Base-by-base conservation (phyloP, 495 filamentous ascomycete genomes). In the Achaetomiella virescens region DNA sequence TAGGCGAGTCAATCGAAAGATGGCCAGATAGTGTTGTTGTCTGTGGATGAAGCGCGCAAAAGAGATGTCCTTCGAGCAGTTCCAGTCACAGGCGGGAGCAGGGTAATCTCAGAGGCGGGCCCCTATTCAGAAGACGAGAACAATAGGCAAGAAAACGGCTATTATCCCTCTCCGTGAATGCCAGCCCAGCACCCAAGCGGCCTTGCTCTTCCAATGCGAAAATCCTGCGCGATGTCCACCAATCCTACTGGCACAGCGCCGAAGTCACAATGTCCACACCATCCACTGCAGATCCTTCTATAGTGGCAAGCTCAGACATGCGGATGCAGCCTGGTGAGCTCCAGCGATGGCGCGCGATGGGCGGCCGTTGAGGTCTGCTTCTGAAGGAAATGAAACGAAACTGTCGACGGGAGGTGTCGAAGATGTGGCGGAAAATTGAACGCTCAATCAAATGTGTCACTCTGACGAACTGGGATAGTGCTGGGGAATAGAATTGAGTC, bases 91-190 rank as follows among this genome's bases (percentile, higher is more conserved):
- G n/a, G 40, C 7, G n/a, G 36, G 35, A 36, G 56, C 43, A 59
- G 43, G 46, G 38, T 44, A 35, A 53, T 54, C 20, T 51, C 40
- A 45, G 45, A 48, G 48, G 40, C 20, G 47, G 25, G 29, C 38
- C 37, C 47, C 40, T 54, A 54, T 59, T 59, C 49, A 49, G 35
- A 36, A 38, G 43, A 54, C 44, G 50, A 54, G 57, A 54, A 49
- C 57, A 59, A 59, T 59, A 54, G 57, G 36, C 37, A 31, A 17
- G 38, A 48, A 50, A 59, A 48, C 22, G 54, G 38, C 49, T 59
- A 59, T 54, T 59, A 37, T 59, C 45, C 38, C 44, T 46, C 43
- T 43, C 51, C 18, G 43, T 17, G 14, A 51, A 53, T 22, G 31
- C 27, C 43, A 54, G n/a, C 48, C 35, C 42, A 42, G 21, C 49